Base-by-base conservation (phyloP, 176 grass and related monocot species). In the Dendrocalamus sinicus region DNA sequence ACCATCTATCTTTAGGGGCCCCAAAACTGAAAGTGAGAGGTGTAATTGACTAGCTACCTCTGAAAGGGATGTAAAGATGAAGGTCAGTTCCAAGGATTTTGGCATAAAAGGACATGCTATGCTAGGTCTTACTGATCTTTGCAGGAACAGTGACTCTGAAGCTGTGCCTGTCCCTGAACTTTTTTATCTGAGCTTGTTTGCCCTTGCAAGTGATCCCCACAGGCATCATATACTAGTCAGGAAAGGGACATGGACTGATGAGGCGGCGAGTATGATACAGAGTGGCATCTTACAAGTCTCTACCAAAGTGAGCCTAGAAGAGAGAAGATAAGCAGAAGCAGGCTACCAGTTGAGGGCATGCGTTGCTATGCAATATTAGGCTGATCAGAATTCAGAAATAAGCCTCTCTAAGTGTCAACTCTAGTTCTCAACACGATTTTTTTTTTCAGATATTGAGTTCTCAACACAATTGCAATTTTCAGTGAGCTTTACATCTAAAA, bases 131-230 rank as follows among this genome's bases (percentile, higher is more conserved):
- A n/a, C 1, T 67, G 59, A 84, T 28, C 60, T 67, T 73, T 67
- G 7, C 26, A 73, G 6, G 20, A 64, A 53, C 43, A 43, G 65
- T 53, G 30, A 63, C 22, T n/a, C 54, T 23, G 44, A 78, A 77
- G 63, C 22, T 28, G 16, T 51, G 54, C 4, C 44, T 72, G 47
- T 82, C 64, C 26, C 43, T 78, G 22, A 6, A 28, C 26, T 19
- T 50, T 58, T 43, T 84, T 50, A 10, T 37, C 32, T 26, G 46
- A 11, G 20, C 32, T 73, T 64, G 55, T 30, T 80, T 86, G 55
- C 58, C 77, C 68, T 52, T 78, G 80, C 86, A 72, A 88, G 80
- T 64, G 54, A 82, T 68, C 47, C 72, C 53, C 24, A 12, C 23
- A 53, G 32, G 62, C 37, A 20, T 24, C 63, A 62, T 32, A 23